Percentiles rank a stretch among this genome's conserved stretches.
Conservation (phyloP, 371 early-diverging fungal genomes). For the Rhizomucor miehei region DNA sequence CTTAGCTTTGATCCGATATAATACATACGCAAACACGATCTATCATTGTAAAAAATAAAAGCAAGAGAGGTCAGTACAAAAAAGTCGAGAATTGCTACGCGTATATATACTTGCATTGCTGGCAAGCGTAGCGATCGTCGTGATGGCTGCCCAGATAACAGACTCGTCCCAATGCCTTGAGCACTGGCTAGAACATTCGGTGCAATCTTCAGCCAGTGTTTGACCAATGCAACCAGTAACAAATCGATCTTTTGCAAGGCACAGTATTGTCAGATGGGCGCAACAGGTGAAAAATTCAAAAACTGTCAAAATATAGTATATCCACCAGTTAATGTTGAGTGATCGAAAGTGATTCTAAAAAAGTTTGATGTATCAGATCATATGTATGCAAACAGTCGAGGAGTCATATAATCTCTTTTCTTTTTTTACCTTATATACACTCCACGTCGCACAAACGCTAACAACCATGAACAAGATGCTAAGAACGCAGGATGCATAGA, state of each 20-base stretch:
- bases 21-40: conserved; percentile 19
- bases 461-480: conserved; percentile 14
- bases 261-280: conserved; percentile 15
- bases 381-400: neutral
- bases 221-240: conserved; percentile 15
- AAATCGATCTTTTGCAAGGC: conserved; percentile 19
- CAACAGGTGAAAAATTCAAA: conserved; percentile 22
- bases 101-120: conserved; percentile 18
- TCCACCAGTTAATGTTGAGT: conserved; percentile 28
- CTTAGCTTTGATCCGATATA: conserved; percentile 17
- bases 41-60: conserved; percentile 2
- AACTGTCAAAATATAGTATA: conserved; percentile 23
- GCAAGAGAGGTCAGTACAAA: no score
- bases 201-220: conserved; percentile 3
- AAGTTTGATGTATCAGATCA: no score
- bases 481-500: conserved; percentile 21
- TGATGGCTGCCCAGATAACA: conserved; percentile 16
- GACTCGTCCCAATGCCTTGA: conserved; percentile 16
- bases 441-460: conserved; percentile 20
- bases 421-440: conserved; percentile 16
- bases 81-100: no score
- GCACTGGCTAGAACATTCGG: conserved; percentile 6
- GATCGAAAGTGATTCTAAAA: conserved; percentile 12
- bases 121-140: conserved; percentile 12
- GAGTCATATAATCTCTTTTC: neutral